phyloP scores from a whole-genome alignment of 2,329 filamentous ascomycete genomes.

The Xylariaceae sp. region DNA sequence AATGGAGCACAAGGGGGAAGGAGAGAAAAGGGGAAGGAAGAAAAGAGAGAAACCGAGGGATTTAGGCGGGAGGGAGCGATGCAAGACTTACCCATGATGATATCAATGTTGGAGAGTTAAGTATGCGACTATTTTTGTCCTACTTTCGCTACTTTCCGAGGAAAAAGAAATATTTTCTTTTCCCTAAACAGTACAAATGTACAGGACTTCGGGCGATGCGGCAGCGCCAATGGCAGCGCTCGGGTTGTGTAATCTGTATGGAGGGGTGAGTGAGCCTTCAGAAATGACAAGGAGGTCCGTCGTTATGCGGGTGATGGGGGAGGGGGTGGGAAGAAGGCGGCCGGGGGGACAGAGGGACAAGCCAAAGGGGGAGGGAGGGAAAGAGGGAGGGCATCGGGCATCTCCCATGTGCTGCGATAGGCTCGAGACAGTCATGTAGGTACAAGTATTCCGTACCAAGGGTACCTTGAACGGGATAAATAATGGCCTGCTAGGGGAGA shows the following conservation, averaged over 20 bases:
- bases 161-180: conserved; percentile 22
- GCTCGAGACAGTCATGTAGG: conserved; percentile 1
- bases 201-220: conserved; percentile 21
- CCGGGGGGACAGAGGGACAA: conserved; percentile 8
- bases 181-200: conserved; percentile 23
- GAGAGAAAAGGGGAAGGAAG: background rate
- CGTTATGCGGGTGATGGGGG: conserved; percentile 22
- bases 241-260: conserved; percentile 28
- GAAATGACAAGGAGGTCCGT: conserved; percentile 27
- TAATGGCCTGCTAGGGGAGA: conserved; percentile 12
- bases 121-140: conserved; percentile 22
- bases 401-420: conserved; percentile 6
- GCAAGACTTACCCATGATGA: conserved; percentile 30
- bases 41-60: conserved; percentile 9
- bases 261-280: conserved; percentile 30
- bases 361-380: background rate
- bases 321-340: conserved; percentile 7
- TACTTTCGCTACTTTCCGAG: conserved; percentile 25
- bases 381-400: conserved; percentile 8
- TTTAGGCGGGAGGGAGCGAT: conserved; percentile 12
- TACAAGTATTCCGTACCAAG: conserved; percentile 8
- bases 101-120: conserved; percentile 19
- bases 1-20: background rate
- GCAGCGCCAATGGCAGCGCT: conserved; percentile 22
- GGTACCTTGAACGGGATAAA: conserved; percentile 8